Conservation (phyloP, 139 green algal species). For the Dunaliella sp. region DNA sequence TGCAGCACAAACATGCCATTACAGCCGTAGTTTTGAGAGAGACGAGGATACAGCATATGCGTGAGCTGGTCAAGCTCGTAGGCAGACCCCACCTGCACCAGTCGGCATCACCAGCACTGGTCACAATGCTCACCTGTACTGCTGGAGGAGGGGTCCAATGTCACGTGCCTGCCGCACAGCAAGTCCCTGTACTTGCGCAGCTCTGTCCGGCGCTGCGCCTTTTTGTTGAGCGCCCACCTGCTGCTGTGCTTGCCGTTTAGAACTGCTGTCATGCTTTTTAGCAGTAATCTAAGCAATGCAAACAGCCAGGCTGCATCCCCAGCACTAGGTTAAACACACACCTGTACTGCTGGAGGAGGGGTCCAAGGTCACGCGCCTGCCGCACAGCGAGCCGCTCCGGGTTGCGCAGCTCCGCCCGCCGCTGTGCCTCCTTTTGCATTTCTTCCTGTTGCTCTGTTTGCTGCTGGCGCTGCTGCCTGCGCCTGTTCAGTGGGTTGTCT, state of each 20-base stretch:
- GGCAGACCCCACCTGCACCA: too few species aligned
- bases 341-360: constrained; percentile 11
- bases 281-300: too few species aligned
- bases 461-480: background rate
- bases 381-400: background rate
- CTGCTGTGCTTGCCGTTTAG: background rate
- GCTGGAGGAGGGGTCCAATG: constrained; percentile 1
- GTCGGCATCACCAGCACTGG: too few species aligned
- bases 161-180: background rate
- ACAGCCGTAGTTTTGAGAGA: too few species aligned
- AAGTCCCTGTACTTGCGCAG: background rate
- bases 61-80: too few species aligned
- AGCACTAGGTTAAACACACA: too few species aligned
- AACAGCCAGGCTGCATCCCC: too few species aligned
- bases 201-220: background rate
- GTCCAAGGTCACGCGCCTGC: background rate
- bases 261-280: too few species aligned
- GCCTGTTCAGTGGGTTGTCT: background rate
- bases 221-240: background rate
- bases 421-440: background rate
- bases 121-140: background rate
- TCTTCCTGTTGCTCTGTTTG: background rate
- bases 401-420: background rate
- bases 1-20: too few species aligned
- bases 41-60: too few species aligned